phyloP scores from a whole-genome alignment of 345 rosid genomes.

The Gossypium raimondii region DNA sequence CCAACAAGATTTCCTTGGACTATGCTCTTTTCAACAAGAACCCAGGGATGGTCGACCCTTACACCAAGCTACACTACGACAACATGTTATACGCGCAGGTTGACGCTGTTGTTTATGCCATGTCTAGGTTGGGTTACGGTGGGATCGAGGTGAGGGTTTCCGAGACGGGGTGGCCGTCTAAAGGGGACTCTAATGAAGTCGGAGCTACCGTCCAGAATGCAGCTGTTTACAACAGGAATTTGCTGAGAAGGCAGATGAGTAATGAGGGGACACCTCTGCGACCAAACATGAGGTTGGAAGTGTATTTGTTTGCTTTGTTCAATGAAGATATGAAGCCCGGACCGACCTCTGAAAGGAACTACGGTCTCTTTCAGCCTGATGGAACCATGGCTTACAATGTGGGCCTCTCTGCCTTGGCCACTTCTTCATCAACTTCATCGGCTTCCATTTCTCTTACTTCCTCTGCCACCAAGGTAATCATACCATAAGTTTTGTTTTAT shows the following conservation, averaged over 20 bases:
- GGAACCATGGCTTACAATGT: constrained; percentile 86
- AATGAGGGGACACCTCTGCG: constrained; percentile 85
- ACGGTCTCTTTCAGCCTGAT: constrained; percentile 88
- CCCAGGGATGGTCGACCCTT: constrained; percentile 76
- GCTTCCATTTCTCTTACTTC: constrained; percentile 68
- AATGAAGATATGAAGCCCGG: constrained; percentile 95
- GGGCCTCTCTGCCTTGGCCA: constrained; percentile 59
- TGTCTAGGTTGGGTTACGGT: constrained; percentile 54
- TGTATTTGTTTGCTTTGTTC: constrained; percentile 81
- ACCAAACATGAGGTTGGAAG: constrained; percentile 60
- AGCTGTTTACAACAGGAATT: constrained; percentile 61
- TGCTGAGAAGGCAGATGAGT: constrained; percentile 59
- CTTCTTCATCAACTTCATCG: constrained; percentile 47
- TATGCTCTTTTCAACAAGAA: constrained; percentile 84
- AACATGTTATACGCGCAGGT: constrained; percentile 95
- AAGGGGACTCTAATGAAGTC: constrained; percentile 64
- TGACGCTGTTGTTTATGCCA: constrained; percentile 74
- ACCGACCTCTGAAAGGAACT: constrained; percentile 84
- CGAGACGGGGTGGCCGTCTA: constrained; percentile 98
- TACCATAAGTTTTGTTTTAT: constrained; percentile 18
- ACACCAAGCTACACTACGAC: constrained; percentile 69
- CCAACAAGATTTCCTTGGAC: constrained; percentile 55
- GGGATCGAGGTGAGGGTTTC: constrained; percentile 78
- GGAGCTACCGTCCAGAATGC: constrained; percentile 83
- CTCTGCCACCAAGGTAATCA: constrained; percentile 66